Evolutionary conservation across 352 stramenopile genomes (phyloP), one percentile per base, ranked within the genome.

Genomic region (Globisporangium sylvaticum): DNA sequence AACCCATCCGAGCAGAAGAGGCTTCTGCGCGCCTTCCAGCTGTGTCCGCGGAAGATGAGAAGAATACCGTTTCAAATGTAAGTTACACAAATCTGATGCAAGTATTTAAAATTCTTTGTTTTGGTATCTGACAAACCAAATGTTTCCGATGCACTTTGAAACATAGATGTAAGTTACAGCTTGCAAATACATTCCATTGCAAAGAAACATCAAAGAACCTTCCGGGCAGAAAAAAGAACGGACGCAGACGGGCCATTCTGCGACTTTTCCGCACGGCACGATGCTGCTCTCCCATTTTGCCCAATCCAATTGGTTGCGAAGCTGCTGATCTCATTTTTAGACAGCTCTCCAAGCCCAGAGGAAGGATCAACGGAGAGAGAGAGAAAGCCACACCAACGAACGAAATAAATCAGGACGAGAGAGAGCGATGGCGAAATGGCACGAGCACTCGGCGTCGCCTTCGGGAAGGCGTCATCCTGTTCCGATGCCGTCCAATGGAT

Each of bases 371-470:
- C 44, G 3, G 18, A 12, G 44, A 52, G 20, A 48, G 39, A 22
- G 42, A 50, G 42, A 50, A 34, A 34, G 31, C 31, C 31, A n/a
- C 27, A 29, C 8, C 52, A 18, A 57, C 14, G 14, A 58, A 18
- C 52, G 22, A 27, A 24, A 58, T 24, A 58, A 58, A 58, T 58
- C 53, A 58, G 53, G 34, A 24, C 20, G 22, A 24, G 54, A 37
- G 7, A 42, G 37, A 44, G 8, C 55, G 31, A 69, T 70, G 65
- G 65, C 65, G 20, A 70, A 70, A 24, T 70, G 65, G 65, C 48
- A 58, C 4, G 32, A 37, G 15, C 25, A 55, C 44, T 53, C 59
- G 3, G 12, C 37, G 37, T 50, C 59, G n/a, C 27, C 32, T 1
- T 25, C 58, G 1, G 5, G 3, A 1, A 3, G 12, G 18, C 29